A percentile compares a stretch with the other conserved stretches of the same genome.
These are phyloP conservation scores for Sinapis alba DNA, from an alignment of 441 rosid genomes.

Conservation along the genomic window DNA sequence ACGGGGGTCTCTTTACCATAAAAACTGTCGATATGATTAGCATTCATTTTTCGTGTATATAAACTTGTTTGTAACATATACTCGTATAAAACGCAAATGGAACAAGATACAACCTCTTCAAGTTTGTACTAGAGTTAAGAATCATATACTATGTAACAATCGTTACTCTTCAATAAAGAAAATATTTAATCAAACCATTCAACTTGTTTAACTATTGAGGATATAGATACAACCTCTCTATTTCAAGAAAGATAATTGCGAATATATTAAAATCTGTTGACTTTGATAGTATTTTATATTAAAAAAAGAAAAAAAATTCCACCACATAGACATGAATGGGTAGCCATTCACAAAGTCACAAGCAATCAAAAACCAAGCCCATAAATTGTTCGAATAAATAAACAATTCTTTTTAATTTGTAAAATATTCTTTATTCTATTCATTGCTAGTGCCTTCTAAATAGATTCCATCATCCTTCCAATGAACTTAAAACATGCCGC, in stretches of 20 bases:
- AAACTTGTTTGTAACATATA: not conserved
- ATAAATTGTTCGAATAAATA: slow-evolving; percentile 14
- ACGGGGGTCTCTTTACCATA: not conserved
- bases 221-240: slow-evolving; percentile 5
- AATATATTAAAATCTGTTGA: not conserved
- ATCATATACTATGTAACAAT: not conserved
- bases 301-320: not conserved
- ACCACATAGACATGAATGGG: slow-evolving; percentile 14
- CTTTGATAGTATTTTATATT: not conserved
- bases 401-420: not conserved
- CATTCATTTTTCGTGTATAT: not conserved
- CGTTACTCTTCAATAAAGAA: not conserved
- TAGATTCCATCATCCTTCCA: slow-evolving; percentile 28
- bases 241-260: not conserved
- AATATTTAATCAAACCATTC: not conserved
- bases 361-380: slow-evolving; percentile 4
- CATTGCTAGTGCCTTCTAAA: not conserved
- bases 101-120: too few species aligned
- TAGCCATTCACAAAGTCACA: slow-evolving; percentile 19
- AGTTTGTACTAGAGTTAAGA: not conserved
- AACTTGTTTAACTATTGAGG: not conserved
- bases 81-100: not conserved
- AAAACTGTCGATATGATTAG: not conserved
- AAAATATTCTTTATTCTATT: not conserved
- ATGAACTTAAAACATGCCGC: slow-evolving; percentile 20